Base-by-base conservation (phyloP, 169 alveolate species). In the Plasmodium adleri region DNA sequence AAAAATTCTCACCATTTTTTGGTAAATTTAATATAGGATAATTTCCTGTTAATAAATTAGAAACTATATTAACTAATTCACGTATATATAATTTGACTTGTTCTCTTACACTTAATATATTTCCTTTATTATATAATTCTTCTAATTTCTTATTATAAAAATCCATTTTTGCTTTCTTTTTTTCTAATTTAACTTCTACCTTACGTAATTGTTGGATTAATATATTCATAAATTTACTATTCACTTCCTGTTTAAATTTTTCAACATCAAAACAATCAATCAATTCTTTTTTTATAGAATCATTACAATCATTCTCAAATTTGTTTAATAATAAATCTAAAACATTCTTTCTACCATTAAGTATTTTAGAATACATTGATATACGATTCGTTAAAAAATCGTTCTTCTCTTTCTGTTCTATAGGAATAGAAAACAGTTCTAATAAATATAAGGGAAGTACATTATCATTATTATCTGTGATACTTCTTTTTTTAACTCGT, bases 21-120 rank as follows among this genome's bases (percentile, higher is more conserved):
- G 97, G 97, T 73, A 95, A 85, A 74, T 96, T 94, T 83, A 96
- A 92, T 13, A 96, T 94, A 45, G 96, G 93, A 72, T 95, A 96
- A 92, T 96, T 96, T 3, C 97, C 97, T 39, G 97, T 96, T 62
- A 96, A 92, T 78, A 96, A 92, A 78, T 96, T 96, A 15, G 95
- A 95, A 26, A 96, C 94, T 4, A 94, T 92, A 74, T 96, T 96
- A 60, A 94, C 89, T 58, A 96, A 92, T 85, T 95, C 96, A 73
- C 98, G 85, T 49, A 96, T 85, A 75, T 93, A 95, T 52, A 95
- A 78, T 74, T 94, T 93, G n/a, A 96, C 92, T 70, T 88, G 92
- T 70, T 96, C 98, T 64, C 96, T 76, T 26, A 95, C 72, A 52
- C 93, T 87, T 50, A 92, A 78, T 32, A 92, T 50, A 72, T 88